Base-by-base conservation (phyloP, 805 yeast genomes). In the Cyberlindnera sargentensis region DNA sequence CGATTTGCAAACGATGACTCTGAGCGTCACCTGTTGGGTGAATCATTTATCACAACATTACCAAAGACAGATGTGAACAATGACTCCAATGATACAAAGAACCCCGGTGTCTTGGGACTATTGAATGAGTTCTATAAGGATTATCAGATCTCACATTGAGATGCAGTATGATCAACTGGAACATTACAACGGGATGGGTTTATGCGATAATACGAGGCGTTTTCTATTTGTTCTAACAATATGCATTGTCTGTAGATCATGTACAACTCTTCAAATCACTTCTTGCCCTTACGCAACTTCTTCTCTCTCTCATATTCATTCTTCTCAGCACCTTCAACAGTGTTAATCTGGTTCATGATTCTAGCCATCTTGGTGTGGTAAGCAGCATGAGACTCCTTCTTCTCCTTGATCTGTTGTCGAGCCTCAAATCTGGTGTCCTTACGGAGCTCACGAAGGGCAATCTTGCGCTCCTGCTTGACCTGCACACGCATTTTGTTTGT, bases 251-350 rank as follows among this genome's bases (percentile, higher is more conserved):
- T 28, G 30, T 37, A 10, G 29, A 37, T 28, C 20, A 15, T 15
- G 20, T 15, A 15, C 20, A 15, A 15, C 20, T 15, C 7, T 20
- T 30, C 11, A 20, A 27, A 31, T 45, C 38, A 64, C 47, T 61
- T 64, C 52, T 71, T 71, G 34, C 71, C 67, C 60, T 75, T 76
- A 56, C 89, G 75, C 47, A 70, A 68, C 60, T 74, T 79, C 71
- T 78, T 84, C 59, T 90, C 97, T 47, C 89, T 75, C 60, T 89
- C 96, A 64, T 91, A 91, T 54, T 81, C 82, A 62, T 93, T 90
- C 73, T 87, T 85, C 60, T 88, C 97, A 5, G 93, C 86, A 58
- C 98, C 98, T 71, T 91, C 97, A 55, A 84, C 89, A 4, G 96
- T 89, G 49, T 84, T 85, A 57, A 93, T 87, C 43, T 90, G 78